phyloP scores from a whole-genome alignment of 768 basidiomycete species.

The Auricularia sp. region DNA sequence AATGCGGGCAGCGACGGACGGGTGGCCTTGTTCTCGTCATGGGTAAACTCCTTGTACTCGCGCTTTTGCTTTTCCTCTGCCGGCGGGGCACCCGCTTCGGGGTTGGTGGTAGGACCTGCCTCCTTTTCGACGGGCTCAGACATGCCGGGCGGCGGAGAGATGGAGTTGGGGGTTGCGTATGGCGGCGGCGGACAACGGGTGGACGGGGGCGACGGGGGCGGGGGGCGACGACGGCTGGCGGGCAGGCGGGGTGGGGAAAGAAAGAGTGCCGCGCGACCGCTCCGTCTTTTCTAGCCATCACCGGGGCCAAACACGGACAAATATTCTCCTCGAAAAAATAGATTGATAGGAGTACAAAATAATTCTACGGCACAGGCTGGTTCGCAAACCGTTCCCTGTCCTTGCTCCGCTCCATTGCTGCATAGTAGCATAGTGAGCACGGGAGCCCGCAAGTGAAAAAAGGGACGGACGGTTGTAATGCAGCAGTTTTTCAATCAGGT shows the following conservation, averaged over 20 bases:
- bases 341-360: neutral
- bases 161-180: neutral
- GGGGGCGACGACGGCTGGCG: constrained; percentile 3
- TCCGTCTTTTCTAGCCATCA: neutral
- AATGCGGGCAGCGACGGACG: constrained; percentile 37
- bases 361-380: neutral
- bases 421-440: neutral
- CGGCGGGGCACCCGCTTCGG: neutral
- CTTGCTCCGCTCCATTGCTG: constrained; percentile 21
- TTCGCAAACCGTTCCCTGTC: constrained; percentile 7
- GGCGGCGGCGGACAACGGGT: constrained; percentile 2
- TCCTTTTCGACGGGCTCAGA: constrained; percentile 16
- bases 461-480: constrained; percentile 79
- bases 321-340: neutral
- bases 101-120: constrained; percentile 13
- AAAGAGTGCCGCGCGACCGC: neutral
- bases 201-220: neutral
- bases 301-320: neutral
- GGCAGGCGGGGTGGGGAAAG: constrained; percentile 3
- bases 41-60: constrained; percentile 81
- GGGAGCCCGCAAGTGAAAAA: neutral
- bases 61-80: constrained; percentile 47
- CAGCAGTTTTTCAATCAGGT: constrained; percentile 91
- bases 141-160: constrained; percentile 4
- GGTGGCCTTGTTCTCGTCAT: constrained; percentile 57